Conservation (phyloP, 2,329 filamentous ascomycete genomes). For the Colletotrichum sp. region DNA sequence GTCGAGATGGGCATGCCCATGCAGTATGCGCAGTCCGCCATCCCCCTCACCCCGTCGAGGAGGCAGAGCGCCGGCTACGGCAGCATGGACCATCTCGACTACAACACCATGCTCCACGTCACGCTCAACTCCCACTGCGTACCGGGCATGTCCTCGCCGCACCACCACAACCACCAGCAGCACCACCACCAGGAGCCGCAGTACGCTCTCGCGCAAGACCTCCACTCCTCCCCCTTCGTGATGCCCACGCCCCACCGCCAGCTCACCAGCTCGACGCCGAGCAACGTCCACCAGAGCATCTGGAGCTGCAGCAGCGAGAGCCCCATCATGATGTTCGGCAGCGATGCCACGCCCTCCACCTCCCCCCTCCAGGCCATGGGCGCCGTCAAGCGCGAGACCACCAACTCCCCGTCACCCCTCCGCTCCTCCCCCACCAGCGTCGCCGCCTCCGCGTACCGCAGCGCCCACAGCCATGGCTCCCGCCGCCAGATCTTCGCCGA, state of each 20-base stretch:
- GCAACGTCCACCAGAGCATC: conserved; percentile 37
- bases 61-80: conserved; percentile 16
- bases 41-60: conserved; percentile 16
- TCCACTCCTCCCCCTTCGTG: conserved; percentile 22
- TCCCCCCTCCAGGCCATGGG: conserved; percentile 36
- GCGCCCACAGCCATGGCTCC: conserved; percentile 27
- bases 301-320: conserved; percentile 46
- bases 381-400: conserved; percentile 37
- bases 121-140: conserved; percentile 22
- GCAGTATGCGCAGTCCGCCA: conserved; percentile 7
- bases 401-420: conserved; percentile 33
- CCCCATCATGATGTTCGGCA: conserved; percentile 43
- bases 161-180: background rate
- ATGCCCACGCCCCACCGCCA: conserved; percentile 22
- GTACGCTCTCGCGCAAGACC: conserved; percentile 17
- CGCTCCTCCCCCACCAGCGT: conserved; percentile 36
- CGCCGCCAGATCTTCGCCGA: conserved; percentile 47
- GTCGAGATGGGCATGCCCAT: conserved; percentile 15
- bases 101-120: conserved; percentile 41
- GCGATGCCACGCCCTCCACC: conserved; percentile 29
- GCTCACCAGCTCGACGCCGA: conserved; percentile 42
- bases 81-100: conserved; percentile 36
- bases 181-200: conserved; percentile 1
- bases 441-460: conserved; percentile 28
- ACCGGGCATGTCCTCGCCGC: conserved; percentile 18